These are phyloP conservation scores for Tricholoma sp. DNA, from an alignment of 768 basidiomycete genomes.

Conservation along the genomic window DNA sequence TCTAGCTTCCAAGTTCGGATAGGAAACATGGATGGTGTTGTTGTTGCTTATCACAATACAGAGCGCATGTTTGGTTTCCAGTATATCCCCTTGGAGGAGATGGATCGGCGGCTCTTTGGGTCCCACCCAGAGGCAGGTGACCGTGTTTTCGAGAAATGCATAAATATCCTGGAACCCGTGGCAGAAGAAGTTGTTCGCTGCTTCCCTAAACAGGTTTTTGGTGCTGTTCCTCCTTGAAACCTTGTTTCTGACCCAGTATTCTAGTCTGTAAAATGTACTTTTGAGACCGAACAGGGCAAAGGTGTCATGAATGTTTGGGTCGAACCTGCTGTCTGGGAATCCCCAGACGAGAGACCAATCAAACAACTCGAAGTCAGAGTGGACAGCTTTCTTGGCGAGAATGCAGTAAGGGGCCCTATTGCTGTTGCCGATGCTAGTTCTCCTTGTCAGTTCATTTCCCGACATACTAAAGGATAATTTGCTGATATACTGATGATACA, in stretches of 20 bases:
- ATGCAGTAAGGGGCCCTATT: conserved; percentile 29
- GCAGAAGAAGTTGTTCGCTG: conserved; percentile 48
- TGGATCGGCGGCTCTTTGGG: conserved; percentile 82
- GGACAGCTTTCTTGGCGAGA: conserved; percentile 38
- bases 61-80: conserved; percentile 89
- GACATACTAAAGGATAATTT: background rate
- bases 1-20: conserved; percentile 90
- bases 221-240: background rate
- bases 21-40: conserved; percentile 94
- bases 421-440: conserved; percentile 24
- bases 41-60: conserved; percentile 87
- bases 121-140: conserved; percentile 49
- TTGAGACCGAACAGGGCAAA: conserved; percentile 46
- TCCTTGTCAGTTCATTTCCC: conserved; percentile 23
- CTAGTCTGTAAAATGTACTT: conserved; percentile 54
- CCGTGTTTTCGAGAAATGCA: conserved; percentile 69
- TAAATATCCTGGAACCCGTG: conserved; percentile 65
- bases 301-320: conserved; percentile 59
- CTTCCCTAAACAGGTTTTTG: conserved; percentile 60
- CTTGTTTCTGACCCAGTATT: background rate
- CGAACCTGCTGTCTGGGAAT: conserved; percentile 51
- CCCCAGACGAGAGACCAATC: conserved; percentile 39
- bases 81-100: conserved; percentile 80
- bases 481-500: conserved; percentile 19
- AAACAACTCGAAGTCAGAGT: conserved; percentile 50